Percentiles rank a stretch among this genome's conserved stretches.
These are phyloP conservation scores for Tulasnella sp. DNA, from an alignment of 768 basidiomycete genomes.

Conservation along the genomic window DNA sequence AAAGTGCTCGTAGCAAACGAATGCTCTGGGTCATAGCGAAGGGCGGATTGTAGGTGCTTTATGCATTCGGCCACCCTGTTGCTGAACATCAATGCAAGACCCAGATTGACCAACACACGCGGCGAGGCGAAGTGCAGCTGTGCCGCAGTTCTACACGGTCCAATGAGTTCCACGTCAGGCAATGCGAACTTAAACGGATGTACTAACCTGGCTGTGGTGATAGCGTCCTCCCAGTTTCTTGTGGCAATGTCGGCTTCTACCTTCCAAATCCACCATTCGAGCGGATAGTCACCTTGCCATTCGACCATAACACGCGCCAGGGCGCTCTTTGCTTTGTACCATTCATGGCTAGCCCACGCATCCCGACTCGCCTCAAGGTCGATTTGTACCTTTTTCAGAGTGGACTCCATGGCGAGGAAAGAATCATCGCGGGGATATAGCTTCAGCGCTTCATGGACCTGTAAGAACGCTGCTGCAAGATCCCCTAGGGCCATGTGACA, in stretches of 20 bases:
- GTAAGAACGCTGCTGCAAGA: too few relatives aligned
- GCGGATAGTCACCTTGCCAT: slow-evolving; percentile 65
- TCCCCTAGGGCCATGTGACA: too few relatives aligned
- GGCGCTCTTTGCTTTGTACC: slow-evolving; percentile 56
- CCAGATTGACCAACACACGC: slow-evolving; percentile 67
- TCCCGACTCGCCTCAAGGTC: too few relatives aligned
- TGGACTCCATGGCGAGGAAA: too few relatives aligned
- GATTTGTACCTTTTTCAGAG: too few relatives aligned
- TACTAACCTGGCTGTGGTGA: slow-evolving; percentile 20
- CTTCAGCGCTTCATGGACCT: too few relatives aligned
- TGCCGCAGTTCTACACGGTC: slow-evolving; percentile 51
- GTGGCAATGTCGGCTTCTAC: slow-evolving; percentile 67
- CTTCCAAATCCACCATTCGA: slow-evolving; percentile 71
- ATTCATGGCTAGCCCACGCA: too few relatives aligned
- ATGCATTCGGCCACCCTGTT: slow-evolving; percentile 55
- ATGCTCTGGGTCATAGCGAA: slow-evolving; percentile 70
- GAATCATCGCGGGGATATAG: too few relatives aligned
- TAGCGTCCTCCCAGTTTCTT: slow-evolving; percentile 61
- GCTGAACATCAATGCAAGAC: slow-evolving; percentile 63
- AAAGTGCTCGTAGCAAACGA: slow-evolving; percentile 58
- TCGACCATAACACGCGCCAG: slow-evolving; percentile 52
- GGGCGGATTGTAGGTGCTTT: slow-evolving; percentile 58
- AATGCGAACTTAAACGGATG: background rate
- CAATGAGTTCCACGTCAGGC: too few relatives aligned
- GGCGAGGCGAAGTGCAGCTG: slow-evolving; percentile 63